A percentile compares a stretch with the other conserved stretches of the same genome.
Evolutionary conservation across 768 basidiomycete species (phyloP).

Genomic region (Suillus spraguei): DNA sequence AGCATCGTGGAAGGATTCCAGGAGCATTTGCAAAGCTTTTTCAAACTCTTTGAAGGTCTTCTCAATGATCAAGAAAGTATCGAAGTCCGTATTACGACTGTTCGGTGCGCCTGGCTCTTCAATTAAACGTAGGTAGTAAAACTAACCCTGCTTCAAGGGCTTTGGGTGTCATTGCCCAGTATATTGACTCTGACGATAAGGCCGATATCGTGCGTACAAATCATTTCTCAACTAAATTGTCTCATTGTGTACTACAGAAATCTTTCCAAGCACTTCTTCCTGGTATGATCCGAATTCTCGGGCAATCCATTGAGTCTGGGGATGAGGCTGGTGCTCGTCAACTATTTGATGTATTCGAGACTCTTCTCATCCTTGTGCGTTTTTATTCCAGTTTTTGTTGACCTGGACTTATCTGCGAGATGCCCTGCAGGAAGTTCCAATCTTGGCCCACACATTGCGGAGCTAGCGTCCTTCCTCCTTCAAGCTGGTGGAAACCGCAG

Average conservation of each 20-base stretch:
- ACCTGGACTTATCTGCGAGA: slow-evolving; percentile 13
- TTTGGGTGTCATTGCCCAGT: slow-evolving; percentile 92
- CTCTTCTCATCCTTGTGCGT: slow-evolving; percentile 86
- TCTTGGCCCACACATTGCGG: slow-evolving; percentile 88
- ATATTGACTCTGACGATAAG: slow-evolving; percentile 88
- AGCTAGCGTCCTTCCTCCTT: slow-evolving; percentile 88
- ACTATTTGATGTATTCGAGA: slow-evolving; percentile 95
- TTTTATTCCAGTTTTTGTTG: background rate
- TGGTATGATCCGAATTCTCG: slow-evolving; percentile 85
- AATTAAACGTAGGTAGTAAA: slow-evolving; percentile 10
- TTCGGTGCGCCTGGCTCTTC: slow-evolving; percentile 50
- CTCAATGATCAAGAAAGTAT: slow-evolving; percentile 83
- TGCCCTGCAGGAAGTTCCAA: slow-evolving; percentile 78
- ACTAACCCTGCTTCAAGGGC: slow-evolving; percentile 46
- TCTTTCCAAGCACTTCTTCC: slow-evolving; percentile 88
- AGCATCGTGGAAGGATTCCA: slow-evolving; percentile 90
- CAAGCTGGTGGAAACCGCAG: slow-evolving; percentile 76
- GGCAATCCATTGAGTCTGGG: slow-evolving; percentile 74
- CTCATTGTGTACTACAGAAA: slow-evolving; percentile 48
- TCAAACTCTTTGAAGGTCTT: slow-evolving; percentile 75
- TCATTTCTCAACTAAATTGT: slow-evolving; percentile 10
- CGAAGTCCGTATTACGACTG: slow-evolving; percentile 89
- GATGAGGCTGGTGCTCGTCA: slow-evolving; percentile 86
- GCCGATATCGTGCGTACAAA: slow-evolving; percentile 68
- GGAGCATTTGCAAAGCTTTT: slow-evolving; percentile 70